Conservation (phyloP, 2,329 filamentous ascomycete species). For the Colletotrichum endophyticum region DNA sequence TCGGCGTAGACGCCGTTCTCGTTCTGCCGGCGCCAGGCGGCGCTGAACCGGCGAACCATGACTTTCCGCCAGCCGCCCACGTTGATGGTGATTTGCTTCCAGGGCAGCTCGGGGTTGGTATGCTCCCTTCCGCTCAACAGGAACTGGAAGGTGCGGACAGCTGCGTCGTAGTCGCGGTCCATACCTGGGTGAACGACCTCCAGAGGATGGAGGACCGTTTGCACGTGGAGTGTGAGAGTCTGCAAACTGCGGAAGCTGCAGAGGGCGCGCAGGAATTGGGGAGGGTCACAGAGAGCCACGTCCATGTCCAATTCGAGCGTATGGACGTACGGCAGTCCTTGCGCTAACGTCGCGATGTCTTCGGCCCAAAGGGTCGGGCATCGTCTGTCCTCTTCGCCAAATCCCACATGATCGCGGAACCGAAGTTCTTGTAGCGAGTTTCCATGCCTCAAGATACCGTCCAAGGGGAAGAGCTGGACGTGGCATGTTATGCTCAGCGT, state of each 20-base stretch:
- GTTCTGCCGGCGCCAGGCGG: constrained; percentile 45
- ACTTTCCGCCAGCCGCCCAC: constrained; percentile 52
- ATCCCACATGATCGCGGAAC: constrained; percentile 51
- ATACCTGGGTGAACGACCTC: constrained; percentile 28
- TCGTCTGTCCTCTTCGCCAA: constrained; percentile 42
- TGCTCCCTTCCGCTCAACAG: constrained; percentile 34
- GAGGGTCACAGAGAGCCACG: constrained; percentile 34
- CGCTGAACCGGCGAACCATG: constrained; percentile 47
- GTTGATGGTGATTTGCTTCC: constrained; percentile 49
- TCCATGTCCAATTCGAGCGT: constrained; percentile 55
- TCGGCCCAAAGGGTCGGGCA: constrained; percentile 45
- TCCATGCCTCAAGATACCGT: constrained; percentile 43
- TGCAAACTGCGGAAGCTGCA: constrained; percentile 43
- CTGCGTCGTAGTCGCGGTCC: constrained; percentile 43
- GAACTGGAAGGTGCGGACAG: constrained; percentile 34
- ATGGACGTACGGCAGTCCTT: constrained; percentile 34
- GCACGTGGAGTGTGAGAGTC: constrained; percentile 48
- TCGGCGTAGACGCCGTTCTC: constrained; percentile 49
- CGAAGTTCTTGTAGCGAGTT: constrained; percentile 40
- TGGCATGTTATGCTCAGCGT: constrained; percentile 47
- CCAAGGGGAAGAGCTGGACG: constrained; percentile 41
- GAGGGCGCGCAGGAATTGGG: constrained; percentile 41
- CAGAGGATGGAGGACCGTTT: constrained; percentile 41
- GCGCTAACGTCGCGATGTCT: constrained; percentile 38
- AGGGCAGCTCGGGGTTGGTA: constrained; percentile 26